Evolutionary conservation across 495 filamentous ascomycete species (phyloP), one percentile per base, ranked within the genome.

Genomic region (Xylaria grammica): DNA sequence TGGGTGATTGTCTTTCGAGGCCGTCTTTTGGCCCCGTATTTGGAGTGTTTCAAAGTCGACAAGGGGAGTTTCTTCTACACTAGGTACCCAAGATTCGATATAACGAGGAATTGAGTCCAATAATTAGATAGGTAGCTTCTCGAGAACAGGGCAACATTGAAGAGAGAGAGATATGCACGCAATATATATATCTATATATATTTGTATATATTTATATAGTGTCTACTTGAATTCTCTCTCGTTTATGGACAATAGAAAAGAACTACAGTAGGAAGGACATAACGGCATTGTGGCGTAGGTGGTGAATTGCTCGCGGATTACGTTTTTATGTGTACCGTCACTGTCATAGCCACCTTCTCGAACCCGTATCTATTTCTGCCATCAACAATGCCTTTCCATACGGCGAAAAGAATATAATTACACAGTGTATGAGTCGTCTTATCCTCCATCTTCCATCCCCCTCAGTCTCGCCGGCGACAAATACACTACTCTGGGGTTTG

Each of bases 31-130:
- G n/a, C n/a, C n/a, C 48, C 15, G 20, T 19, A 54, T 65, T 54
- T 52, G 46, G 56, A 57, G 53, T 64, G 71, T 73, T 73, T 73
- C 71, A 71, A 65, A 67, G 54, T 64, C 62, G 66, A 44, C 66
- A 71, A 65, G 40, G 40, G 40, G n/a, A n/a, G n/a, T n/a, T n/a
- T n/a, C n/a, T n/a, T n/a, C n/a, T n/a, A n/a, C n/a, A 42, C 40
- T 42, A 42, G 3, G 3, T 42, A 42, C 40, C 40, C 40, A 15
- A 42, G 40, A 42, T 42, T 42, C 40, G 40, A 42, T 3, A 17
- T 42, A 17, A 15, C 15, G 15, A 10, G 40, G 40, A n/a, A 11
- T 42, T 9, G 40, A n/a, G n/a, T n/a, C 32, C 11, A 42, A 17
- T 42, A 9, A 10, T 42, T 10, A 42, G 15, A 7, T 10, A 42